A percentile compares a stretch with the other conserved stretches of the same genome.
Conservation (phyloP, 177 flowering plant species). For the Tripterygium wilfordii region DNA sequence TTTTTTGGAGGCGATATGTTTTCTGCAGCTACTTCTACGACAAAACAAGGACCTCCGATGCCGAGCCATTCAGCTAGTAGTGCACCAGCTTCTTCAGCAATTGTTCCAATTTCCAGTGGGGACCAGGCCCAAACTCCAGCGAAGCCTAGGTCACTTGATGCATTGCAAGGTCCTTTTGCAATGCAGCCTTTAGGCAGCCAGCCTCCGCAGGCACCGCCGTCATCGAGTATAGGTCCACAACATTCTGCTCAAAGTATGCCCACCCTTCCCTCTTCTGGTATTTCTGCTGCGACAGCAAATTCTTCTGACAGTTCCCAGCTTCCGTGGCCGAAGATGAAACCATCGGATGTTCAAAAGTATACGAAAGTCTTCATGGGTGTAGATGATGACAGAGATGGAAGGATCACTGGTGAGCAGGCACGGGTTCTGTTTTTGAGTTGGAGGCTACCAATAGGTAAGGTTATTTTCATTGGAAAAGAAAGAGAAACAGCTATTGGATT, state of each 20-base stretch:
- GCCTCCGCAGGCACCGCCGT: constrained; percentile 31
- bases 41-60: constrained; percentile 33
- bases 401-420: constrained; percentile 87
- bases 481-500: no score
- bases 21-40: constrained; percentile 43
- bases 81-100: constrained; percentile 35
- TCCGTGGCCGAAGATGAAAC: constrained; percentile 90
- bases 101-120: constrained; percentile 22
- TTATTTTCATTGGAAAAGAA: no score
- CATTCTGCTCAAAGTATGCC: constrained; percentile 32
- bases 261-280: constrained; percentile 33
- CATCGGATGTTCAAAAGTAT: constrained; percentile 77
- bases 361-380: constrained; percentile 84
- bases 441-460: constrained; percentile 93
- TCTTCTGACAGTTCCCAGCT: constrained; percentile 47
- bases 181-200: constrained; percentile 41
- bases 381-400: constrained; percentile 92
- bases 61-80: constrained; percentile 30
- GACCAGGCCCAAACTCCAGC: constrained; percentile 41
- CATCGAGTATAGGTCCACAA: constrained; percentile 38
- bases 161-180: constrained; percentile 45
- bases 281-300: constrained; percentile 32
- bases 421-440: constrained; percentile 87
- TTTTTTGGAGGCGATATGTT: constrained; percentile 59
- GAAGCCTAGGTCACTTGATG: constrained; percentile 48